Evolutionary conservation across 2,329 filamentous ascomycete species (phyloP), one percentile per base, ranked within the genome.

Genomic region (Hypoxylon sp.): DNA sequence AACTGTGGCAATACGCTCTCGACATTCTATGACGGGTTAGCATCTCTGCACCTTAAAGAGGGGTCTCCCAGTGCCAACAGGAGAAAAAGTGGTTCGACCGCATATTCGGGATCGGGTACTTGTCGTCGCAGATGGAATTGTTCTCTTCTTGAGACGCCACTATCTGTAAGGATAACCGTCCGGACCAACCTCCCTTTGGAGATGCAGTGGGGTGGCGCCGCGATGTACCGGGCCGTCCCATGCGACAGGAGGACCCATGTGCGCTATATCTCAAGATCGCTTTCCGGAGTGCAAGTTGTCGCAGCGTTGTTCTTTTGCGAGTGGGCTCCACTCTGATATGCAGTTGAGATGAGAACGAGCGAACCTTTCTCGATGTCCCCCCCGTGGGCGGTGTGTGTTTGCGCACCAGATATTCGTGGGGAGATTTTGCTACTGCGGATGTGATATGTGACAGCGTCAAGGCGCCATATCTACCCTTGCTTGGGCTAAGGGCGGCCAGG

Each of bases 161-260:
- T 36, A 4, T 36, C 14, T 36, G 30, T 22, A 9, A 14, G 16
- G 3, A 9, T 9, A 33, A 11, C 32, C 32, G 20, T 50, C n/a
- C 22, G 16, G 28, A 36, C 8, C 46, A 11, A 50, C 16, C 14
- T 1, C 26, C 30, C 42, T 16, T 40, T 22, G 24, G 22, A 33
- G 38, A 54, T n/a, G n/a, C n/a, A 48, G 33, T 40, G 30, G 26
- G 49, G 36, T 46, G 24, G 44, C 14, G 44, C 49, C 46, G 42
- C 45, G 46, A 56, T 12, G n/a, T 49, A 30, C 55, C 60, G 64
- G 64, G 28, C 60, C 64, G 60, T 56, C 18, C 64, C 51, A 46
- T 42, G 46, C 30, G 16, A 55, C 28, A 50, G 45, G 30, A 50
- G 22, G 44, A 45, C 33, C 6, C 50, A 61, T 61, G 30, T 32